Evolutionary conservation across 176 grass and related monocot species (phyloP).

Genomic region (Thalia dealbata): DNA sequence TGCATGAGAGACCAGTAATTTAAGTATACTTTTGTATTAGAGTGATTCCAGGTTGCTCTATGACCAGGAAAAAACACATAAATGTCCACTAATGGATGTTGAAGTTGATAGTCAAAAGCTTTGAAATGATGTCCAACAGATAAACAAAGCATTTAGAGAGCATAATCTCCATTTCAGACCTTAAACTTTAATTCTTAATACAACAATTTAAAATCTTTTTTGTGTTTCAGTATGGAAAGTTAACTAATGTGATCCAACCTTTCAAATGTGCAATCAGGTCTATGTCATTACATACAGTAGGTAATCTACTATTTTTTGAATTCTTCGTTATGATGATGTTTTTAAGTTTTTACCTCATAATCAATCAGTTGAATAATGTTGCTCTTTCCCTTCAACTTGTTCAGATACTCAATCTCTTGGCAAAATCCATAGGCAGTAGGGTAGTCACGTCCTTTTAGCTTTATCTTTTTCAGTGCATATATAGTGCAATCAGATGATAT

Average conservation of each 20-base stretch:
- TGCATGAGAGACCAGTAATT: too few species aligned
- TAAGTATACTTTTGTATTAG: too few species aligned
- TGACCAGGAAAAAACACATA: neutral
- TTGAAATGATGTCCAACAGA: neutral
- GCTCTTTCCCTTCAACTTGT: conserved; percentile 76
- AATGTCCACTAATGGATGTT: neutral
- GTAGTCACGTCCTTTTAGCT: conserved; percentile 90
- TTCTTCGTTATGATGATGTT: neutral
- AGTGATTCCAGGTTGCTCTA: too few species aligned
- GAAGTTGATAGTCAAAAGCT: neutral
- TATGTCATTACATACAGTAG: neutral
- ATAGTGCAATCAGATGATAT: conserved; percentile 73
- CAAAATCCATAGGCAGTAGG: conserved; percentile 83
- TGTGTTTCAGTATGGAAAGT: neutral
- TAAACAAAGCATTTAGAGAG: too few species aligned
- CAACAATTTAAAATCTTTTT: neutral
- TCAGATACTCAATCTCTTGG: conserved; percentile 90
- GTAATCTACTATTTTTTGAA: neutral
- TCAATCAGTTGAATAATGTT: conserved; percentile 97
- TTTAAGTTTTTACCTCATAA: conserved; percentile 56
- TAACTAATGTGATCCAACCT: neutral
- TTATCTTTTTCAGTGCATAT: conserved; percentile 95
- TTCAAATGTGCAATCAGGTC: neutral
- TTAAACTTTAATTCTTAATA: neutral
- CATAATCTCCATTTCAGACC: neutral